A percentile compares a stretch with the other conserved stretches of the same genome.
Evolutionary conservation across 2,329 filamentous ascomycete species (phyloP).

Genomic region (Fusarium musae): DNA sequence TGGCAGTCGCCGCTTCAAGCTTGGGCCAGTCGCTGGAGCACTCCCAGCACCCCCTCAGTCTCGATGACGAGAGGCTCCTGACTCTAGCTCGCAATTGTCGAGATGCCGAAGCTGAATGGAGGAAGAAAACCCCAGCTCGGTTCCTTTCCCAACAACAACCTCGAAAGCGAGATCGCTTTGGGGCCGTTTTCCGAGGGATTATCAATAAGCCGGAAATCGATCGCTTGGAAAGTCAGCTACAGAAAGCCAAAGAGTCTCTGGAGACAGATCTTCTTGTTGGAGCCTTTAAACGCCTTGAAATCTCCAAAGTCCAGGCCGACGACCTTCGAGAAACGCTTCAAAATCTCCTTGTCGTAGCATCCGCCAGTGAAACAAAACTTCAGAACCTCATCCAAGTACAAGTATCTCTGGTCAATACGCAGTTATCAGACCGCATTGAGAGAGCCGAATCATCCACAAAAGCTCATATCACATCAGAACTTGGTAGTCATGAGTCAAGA

Average conservation of each 20-base stretch:
- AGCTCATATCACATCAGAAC: accelerated
- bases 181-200: accelerated
- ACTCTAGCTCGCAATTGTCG: accelerated
- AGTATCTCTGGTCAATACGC: accelerated
- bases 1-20: accelerated
- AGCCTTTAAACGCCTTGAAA: accelerated
- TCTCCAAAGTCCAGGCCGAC: accelerated
- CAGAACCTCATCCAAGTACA: accelerated
- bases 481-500: background rate
- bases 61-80: accelerated
- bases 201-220: accelerated
- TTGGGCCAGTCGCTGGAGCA: accelerated
- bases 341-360: too few species aligned
- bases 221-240: accelerated
- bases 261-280: accelerated
- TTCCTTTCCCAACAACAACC: background rate
- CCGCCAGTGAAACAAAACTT: accelerated
- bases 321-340: too few species aligned
- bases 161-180: accelerated
- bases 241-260: background rate
- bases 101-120: background rate
- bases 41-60: accelerated
- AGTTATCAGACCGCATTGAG: accelerated
- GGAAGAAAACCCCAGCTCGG: accelerated
- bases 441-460: accelerated